Evolutionary conservation across 331 rosid species (phyloP).

Genomic region (Pyrus hybrid): DNA sequence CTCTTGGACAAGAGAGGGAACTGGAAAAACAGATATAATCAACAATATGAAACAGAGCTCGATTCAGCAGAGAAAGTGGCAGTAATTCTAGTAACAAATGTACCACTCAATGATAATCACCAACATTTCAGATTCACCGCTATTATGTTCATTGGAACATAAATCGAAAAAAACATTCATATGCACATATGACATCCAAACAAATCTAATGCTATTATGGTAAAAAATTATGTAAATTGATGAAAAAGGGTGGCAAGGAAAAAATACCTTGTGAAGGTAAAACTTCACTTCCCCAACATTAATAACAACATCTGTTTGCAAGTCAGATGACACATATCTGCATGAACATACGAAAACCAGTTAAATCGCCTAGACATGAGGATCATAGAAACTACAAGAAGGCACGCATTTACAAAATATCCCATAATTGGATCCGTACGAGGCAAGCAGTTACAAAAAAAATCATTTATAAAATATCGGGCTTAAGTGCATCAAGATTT

Average conservation of each 20-base stretch:
- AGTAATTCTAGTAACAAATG: background rate
- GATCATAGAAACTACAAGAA: background rate
- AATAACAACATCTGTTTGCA: conserved; percentile 66
- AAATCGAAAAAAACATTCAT: background rate
- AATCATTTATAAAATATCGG: background rate
- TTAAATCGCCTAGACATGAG: background rate
- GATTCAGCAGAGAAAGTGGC: background rate
- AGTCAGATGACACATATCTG: conserved; percentile 82
- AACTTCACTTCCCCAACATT: conserved; percentile 78
- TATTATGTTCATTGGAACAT: background rate
- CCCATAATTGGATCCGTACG: background rate
- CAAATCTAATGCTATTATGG: background rate
- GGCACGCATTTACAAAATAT: background rate
- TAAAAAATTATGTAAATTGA: background rate
- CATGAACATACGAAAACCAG: conserved; percentile 4
- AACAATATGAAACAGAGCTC: background rate
- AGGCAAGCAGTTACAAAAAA: background rate
- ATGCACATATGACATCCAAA: background rate
- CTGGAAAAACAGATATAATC: conserved; percentile 34
- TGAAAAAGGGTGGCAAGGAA: background rate
- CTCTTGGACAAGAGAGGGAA: conserved; percentile 92
- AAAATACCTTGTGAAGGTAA: conserved; percentile 77
- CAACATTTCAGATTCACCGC: background rate
- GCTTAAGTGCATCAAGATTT: background rate
- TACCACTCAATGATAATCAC: background rate